phyloP scores from a whole-genome alignment of 495 filamentous ascomycete genomes.

The Bacidia gigantensis region DNA sequence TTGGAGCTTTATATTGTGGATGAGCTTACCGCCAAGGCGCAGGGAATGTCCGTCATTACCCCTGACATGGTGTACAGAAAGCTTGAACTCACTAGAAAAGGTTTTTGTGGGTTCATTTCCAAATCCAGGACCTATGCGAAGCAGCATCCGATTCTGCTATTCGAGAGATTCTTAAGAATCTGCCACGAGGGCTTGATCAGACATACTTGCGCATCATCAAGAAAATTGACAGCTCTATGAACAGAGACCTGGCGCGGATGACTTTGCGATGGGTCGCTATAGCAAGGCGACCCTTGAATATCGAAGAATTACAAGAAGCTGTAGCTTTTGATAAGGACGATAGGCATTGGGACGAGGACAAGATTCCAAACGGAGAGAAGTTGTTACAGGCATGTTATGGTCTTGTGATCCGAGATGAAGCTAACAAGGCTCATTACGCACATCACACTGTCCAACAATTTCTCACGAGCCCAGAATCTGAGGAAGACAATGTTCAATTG shows the following conservation, averaged over 20 bases:
- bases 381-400: conserved; percentile 23
- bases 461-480: conserved; percentile 5
- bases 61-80: background rate
- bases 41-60: conserved; percentile 12
- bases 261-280: conserved; percentile 22
- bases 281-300: conserved; percentile 19
- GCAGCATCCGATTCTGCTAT: conserved; percentile 13
- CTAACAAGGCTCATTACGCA: conserved; percentile 22
- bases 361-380: conserved; percentile 17
- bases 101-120: conserved; percentile 22
- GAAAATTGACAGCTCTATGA: conserved; percentile 7
- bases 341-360: conserved; percentile 15
- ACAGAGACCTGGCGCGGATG: background rate
- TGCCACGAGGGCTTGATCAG: conserved; percentile 14
- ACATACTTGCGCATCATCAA: conserved; percentile 18
- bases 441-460: conserved; percentile 25
- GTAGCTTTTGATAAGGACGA: conserved; percentile 21
- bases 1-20: conserved; percentile 10
- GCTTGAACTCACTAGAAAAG: background rate
- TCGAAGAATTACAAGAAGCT: conserved; percentile 27
- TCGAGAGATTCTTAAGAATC: conserved; percentile 11
- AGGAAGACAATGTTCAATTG: background rate
- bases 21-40: conserved; percentile 13
- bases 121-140: conserved; percentile 21
- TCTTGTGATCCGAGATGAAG: conserved; percentile 21